Evolutionary conservation across 192 early-diverging fungal genomes (phyloP).

Genomic region (Jimgerdemannia flammicorona): DNA sequence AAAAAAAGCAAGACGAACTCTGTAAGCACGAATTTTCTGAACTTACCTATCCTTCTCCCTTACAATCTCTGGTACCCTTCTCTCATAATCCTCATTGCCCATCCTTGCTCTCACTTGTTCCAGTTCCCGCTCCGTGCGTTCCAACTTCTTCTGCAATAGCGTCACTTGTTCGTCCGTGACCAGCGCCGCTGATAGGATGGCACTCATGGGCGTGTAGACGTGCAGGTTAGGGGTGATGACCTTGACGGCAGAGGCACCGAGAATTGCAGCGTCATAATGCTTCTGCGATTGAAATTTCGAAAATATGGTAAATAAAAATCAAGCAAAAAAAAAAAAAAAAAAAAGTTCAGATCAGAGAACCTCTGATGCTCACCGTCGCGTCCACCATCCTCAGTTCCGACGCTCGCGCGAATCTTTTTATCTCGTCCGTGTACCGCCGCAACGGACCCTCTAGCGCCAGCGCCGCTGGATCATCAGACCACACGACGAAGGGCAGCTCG

Average conservation of each 20-base stretch:
- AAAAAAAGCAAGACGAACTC: not conserved
- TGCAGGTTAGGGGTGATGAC: slow-evolving; percentile 23
- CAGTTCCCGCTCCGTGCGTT: slow-evolving; percentile 21
- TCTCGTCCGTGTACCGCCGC: slow-evolving; percentile 28
- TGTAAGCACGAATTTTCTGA: not conserved
- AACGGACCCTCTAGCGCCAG: slow-evolving; percentile 26
- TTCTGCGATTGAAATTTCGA: not conserved
- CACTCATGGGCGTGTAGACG: slow-evolving; percentile 31
- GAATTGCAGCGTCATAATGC: not conserved
- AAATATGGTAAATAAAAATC: too few relatives aligned
- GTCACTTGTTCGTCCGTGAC: slow-evolving; percentile 14
- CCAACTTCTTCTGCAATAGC: slow-evolving; percentile 24
- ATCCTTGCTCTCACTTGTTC: slow-evolving; percentile 21
- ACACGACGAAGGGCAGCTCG: slow-evolving; percentile 43
- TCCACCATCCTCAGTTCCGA: slow-evolving; percentile 22
- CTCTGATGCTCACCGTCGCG: slow-evolving; percentile 14
- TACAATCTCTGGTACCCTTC: slow-evolving; percentile 17
- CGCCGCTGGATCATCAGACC: slow-evolving; percentile 27
- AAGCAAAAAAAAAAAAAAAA: not conserved
- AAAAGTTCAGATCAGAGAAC: not conserved
- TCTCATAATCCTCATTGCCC: slow-evolving; percentile 22
- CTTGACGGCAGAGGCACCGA: slow-evolving; percentile 13
- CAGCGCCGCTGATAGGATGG: slow-evolving; percentile 15
- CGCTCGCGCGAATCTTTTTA: slow-evolving; percentile 32
- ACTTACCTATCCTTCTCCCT: slow-evolving; percentile 36